phyloP scores from a whole-genome alignment of 2,329 filamentous ascomycete genomes.

The Aspergillus versicolor region DNA sequence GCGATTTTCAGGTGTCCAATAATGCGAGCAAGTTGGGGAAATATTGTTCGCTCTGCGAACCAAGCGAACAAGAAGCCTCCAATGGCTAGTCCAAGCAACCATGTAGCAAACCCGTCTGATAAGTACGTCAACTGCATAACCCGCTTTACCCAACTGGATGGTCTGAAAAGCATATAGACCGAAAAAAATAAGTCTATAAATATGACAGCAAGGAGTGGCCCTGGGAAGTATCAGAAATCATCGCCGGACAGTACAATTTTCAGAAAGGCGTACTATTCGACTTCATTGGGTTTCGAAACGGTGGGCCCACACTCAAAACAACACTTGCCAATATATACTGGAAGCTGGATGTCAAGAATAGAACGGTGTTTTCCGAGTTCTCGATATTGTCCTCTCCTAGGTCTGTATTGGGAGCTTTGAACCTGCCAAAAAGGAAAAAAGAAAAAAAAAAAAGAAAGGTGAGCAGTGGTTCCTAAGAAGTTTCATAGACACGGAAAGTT shows the following conservation, averaged over 20 bases:
- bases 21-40: constrained; percentile 65
- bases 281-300: constrained; percentile 77
- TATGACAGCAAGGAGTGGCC: constrained; percentile 81
- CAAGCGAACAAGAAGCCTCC: constrained; percentile 69
- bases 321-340: constrained; percentile 92
- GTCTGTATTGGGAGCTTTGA: constrained; percentile 74
- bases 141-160: constrained; percentile 65
- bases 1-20: constrained; percentile 62
- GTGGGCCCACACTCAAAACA: constrained; percentile 84
- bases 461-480: constrained; percentile 8
- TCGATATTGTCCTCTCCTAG: constrained; percentile 78
- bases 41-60: constrained; percentile 68
- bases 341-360: constrained; percentile 89
- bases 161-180: constrained; percentile 76
- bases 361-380: constrained; percentile 89
- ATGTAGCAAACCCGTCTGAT: constrained; percentile 68
- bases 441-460: constrained; percentile 7
- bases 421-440: constrained; percentile 53
- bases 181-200: constrained; percentile 65
- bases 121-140: constrained; percentile 86
- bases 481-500: constrained; percentile 24
- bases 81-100: constrained; percentile 68
- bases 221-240: constrained; percentile 42
- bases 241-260: background rate
- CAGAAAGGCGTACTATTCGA: constrained; percentile 67